Conservation (phyloP, 257 asterid genomes). For the Sherardia arvensis region DNA sequence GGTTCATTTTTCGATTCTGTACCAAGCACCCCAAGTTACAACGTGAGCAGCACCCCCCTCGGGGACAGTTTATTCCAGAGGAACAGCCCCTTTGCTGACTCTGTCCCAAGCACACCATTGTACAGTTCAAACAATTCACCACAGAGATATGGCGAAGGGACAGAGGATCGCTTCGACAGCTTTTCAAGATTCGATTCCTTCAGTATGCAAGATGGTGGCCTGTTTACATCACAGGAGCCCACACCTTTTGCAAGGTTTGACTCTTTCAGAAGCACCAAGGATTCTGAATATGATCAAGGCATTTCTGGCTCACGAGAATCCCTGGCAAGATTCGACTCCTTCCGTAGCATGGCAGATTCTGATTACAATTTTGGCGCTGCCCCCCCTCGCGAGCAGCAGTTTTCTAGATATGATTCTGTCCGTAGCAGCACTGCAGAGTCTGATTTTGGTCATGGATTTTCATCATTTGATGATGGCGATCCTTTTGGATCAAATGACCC, state of each 20-base stretch:
- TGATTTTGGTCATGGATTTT: slow-evolving; percentile 53
- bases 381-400: slow-evolving; percentile 33
- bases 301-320: slow-evolving; percentile 44
- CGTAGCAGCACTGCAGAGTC: slow-evolving; percentile 43
- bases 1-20: slow-evolving; percentile 23
- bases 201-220: slow-evolving; percentile 26
- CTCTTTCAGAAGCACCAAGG: slow-evolving; percentile 48
- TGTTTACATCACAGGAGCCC: slow-evolving; percentile 37
- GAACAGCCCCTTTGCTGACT: slow-evolving; percentile 53
- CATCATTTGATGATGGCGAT: slow-evolving; percentile 74
- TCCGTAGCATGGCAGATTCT: slow-evolving; percentile 77
- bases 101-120: slow-evolving; percentile 88
- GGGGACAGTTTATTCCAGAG: slow-evolving; percentile 42
- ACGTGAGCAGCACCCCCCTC: slow-evolving; percentile 19
- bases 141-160: slow-evolving; percentile 32
- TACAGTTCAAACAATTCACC: slow-evolving; percentile 60
- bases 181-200: slow-evolving; percentile 82
- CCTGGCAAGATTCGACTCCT: slow-evolving; percentile 65
- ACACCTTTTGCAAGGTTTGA: slow-evolving; percentile 58
- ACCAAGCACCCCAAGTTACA: slow-evolving; percentile 29
- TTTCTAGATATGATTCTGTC: slow-evolving; percentile 22
- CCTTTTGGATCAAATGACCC: slow-evolving; percentile 65
- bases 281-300: slow-evolving; percentile 65
- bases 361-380: slow-evolving; percentile 49
- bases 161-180: slow-evolving; percentile 35